Evolutionary conservation across 2,329 filamentous ascomycete genomes (phyloP), one percentile per base, ranked within the genome.

Genomic region (Colletotrichum paranaense): DNA sequence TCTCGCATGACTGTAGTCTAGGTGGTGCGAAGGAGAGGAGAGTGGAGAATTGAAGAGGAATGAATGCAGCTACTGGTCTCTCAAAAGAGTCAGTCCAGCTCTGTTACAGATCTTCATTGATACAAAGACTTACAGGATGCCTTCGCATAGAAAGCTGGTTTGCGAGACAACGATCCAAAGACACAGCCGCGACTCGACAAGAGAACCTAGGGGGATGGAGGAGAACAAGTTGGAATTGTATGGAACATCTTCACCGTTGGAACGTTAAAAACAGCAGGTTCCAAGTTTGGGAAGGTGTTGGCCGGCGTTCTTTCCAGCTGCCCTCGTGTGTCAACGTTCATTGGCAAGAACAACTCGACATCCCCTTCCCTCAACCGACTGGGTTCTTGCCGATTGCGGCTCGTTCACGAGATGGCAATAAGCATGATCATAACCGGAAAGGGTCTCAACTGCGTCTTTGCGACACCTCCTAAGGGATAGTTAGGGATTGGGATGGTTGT

Each of bases 1-100:
- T 56, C 53, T 42, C 70, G 58, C 67, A 73, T 73, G 58, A 32
- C 35, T 49, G 32, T 16, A 16, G 24, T 49, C 38, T 32, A n/a
- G 22, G 28, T 32, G 52, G 14, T 26, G 12, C 4, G 38, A 16
- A 30, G 66, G 22, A 26, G 28, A 68, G 28, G 19, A 2, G 32
- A 22, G n/a, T 5, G 28, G 4, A n/a, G 42, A 24, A 28, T 5
- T 4, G 35, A 16, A 38, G 22, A 55, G 11, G 14, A 16, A 28
- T 1, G 1, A 8, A 42, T 56, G 24, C 52, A 56, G 16, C 16
- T 22, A 30, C 52, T 28, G 4, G 22, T 30, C 16, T 24, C 28
- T 35, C 5, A 14, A 19, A 2, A 1, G 11, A 22, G 2, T 63
- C 46, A 35, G 30, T 32, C 3, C 0, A 32, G 12, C 12, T 4